Percentiles rank a stretch among this genome's conserved stretches.
Conservation (phyloP, 345 rosid genomes). For the Nephelium lappaceum region DNA sequence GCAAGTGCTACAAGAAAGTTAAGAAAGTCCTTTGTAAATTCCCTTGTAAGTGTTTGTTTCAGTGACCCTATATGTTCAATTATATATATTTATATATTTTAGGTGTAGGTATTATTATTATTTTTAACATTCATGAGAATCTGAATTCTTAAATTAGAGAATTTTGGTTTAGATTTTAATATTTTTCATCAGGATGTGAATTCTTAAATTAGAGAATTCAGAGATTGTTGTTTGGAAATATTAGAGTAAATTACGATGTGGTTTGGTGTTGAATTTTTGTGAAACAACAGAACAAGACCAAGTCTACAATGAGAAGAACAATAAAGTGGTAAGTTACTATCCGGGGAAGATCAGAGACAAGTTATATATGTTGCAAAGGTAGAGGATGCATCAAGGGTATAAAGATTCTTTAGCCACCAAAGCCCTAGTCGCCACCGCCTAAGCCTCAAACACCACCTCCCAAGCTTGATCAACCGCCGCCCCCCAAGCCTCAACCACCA, state of each 20-base stretch:
- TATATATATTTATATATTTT: too few relatives aligned
- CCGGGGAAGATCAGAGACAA: constrained; percentile 70
- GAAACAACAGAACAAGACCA: constrained; percentile 71
- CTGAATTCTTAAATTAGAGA: too few relatives aligned
- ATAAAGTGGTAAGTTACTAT: constrained; percentile 69
- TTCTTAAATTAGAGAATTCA: too few relatives aligned
- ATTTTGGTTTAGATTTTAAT: too few relatives aligned
- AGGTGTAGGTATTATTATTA: too few relatives aligned
- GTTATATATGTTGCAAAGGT: constrained; percentile 55
- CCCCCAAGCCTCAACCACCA: too few relatives aligned
- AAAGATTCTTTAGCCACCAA: constrained; percentile 40
- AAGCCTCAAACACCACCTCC: neutral
- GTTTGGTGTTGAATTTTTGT: constrained; percentile 28
- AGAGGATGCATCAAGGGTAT: constrained; percentile 59
- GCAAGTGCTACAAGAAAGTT: constrained; percentile 67
- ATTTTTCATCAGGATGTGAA: too few relatives aligned
- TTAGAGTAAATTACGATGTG: constrained; percentile 40
- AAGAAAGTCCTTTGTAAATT: constrained; percentile 66
- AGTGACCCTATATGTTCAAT: too few relatives aligned
- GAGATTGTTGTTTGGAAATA: neutral
- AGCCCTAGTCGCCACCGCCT: too few relatives aligned
- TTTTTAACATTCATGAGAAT: too few relatives aligned
- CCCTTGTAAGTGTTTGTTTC: constrained; percentile 56
- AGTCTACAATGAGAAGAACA: constrained; percentile 62
- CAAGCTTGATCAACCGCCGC: constrained; percentile 1